Percentiles rank a stretch among this genome's conserved stretches.
Evolutionary conservation across 2,329 filamentous ascomycete species (phyloP).

Genomic region (Lecanicillium sp.): DNA sequence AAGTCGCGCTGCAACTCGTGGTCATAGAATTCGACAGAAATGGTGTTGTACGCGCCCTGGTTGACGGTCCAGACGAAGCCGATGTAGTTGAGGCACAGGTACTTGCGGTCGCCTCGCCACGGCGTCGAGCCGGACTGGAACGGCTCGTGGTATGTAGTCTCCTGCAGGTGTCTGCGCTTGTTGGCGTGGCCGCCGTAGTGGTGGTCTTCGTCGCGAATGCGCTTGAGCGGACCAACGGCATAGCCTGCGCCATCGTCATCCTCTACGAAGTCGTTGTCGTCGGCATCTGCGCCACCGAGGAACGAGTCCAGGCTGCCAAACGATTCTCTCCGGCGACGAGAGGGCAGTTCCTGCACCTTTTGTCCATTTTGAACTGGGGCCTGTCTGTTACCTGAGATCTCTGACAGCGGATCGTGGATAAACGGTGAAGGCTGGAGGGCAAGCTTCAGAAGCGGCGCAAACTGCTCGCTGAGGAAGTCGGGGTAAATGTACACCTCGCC

Average conservation of each 20-base stretch:
- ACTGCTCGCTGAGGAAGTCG: slow-evolving; percentile 58
- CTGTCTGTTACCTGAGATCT: slow-evolving; percentile 61
- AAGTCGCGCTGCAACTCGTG: slow-evolving; percentile 88
- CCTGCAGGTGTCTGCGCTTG: slow-evolving; percentile 44
- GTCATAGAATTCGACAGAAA: slow-evolving; percentile 97
- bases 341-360: slow-evolving; percentile 41
- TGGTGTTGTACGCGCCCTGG: slow-evolving; percentile 86
- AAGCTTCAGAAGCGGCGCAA: slow-evolving; percentile 49
- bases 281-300: slow-evolving; percentile 42
- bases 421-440: slow-evolving; percentile 72
- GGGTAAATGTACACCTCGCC: slow-evolving; percentile 90
- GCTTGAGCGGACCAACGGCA: slow-evolving; percentile 51
- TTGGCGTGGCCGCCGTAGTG: slow-evolving; percentile 35
- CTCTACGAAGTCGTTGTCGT: slow-evolving; percentile 77
- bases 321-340: slow-evolving; percentile 54
- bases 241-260: slow-evolving; percentile 96
- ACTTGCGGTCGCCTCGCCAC: slow-evolving; percentile 90
- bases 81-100: slow-evolving; percentile 86
- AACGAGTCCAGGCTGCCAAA: slow-evolving; percentile 77
- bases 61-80: slow-evolving; percentile 97
- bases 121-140: slow-evolving; percentile 95
- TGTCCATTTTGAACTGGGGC: slow-evolving; percentile 49
- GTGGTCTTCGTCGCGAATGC: slow-evolving; percentile 48
- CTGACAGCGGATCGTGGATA: slow-evolving; percentile 70
- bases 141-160: slow-evolving; percentile 69